Evolutionary conservation across 768 basidiomycete species (phyloP), one percentile per base, ranked within the genome.

Genomic region (Hypholoma sublateritium): DNA sequence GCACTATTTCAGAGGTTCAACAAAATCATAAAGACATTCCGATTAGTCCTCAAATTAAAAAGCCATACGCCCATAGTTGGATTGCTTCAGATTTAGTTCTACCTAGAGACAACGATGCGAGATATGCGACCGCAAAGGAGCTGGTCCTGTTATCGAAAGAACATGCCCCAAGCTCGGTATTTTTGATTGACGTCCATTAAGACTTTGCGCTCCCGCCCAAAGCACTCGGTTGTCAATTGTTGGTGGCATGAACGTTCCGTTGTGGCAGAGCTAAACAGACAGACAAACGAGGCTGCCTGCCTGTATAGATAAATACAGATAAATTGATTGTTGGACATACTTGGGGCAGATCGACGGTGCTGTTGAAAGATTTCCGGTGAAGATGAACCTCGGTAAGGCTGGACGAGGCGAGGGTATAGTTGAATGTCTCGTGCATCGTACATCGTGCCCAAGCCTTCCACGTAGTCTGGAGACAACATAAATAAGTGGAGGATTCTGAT

Each of bases 41-140:
- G 9, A 72, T 62, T 48, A 75, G 63, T 34, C 70, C 75, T n/a
- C n/a, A n/a, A n/a, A n/a, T n/a, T 64, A 77, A 62, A 64, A 77
- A 77, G 4, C 74, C 76, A 64, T 74, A 78, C 24, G 72, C 71
- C 77, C 77, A 77, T 25, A 74, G 60, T 62, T 74, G 73, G 22
- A 74, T 71, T 12, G 76, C 77, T 64, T 79, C 77, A 16, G 76
- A 73, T 63, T 80, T 77, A 1, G 75, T 77, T 4, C 77, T 76
- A 19, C 63, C 66, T 14, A 74, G 72, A 5, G 72, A 73, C 37
- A 80, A 58, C 13, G 65, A 63, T 5, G 73, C 73, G 14, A 78
- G 64, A 62, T 77, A 74, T 6, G 71, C 76, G 25, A 77, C 70
- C 24, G 63, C 62, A 66, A 78, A 79, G 34, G 57, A 61, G 46